phyloP scores from a whole-genome alignment of 2,329 filamentous ascomycete genomes.

The Aureobasidium melanogenum region DNA sequence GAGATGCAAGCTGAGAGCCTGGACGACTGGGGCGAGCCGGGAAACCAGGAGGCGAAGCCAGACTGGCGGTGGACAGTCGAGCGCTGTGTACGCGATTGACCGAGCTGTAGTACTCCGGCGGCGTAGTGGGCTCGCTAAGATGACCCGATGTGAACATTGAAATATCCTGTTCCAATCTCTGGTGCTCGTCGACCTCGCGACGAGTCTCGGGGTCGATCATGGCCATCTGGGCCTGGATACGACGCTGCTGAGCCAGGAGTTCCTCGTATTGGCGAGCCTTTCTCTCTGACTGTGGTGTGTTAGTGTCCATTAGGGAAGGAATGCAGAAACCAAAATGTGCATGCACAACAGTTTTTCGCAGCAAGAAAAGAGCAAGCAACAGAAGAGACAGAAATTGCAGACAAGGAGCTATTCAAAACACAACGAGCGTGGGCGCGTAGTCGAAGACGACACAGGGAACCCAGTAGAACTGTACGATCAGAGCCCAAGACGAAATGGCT shows the following conservation, averaged over 20 bases:
- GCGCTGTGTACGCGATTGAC: conserved; percentile 58
- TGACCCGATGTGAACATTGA: conserved; percentile 55
- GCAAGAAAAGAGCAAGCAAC: neutral
- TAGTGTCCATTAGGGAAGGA: conserved; percentile 10
- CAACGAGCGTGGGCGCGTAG: neutral
- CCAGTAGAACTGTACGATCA: neutral
- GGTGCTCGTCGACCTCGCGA: conserved; percentile 73
- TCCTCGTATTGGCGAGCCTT: conserved; percentile 89
- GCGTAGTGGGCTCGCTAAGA: conserved; percentile 91
- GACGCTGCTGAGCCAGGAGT: conserved; percentile 77
- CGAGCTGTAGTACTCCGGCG: conserved; percentile 73
- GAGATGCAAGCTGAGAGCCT: conserved; percentile 72
- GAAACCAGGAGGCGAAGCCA: conserved; percentile 67
- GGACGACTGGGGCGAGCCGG: conserved; percentile 58
- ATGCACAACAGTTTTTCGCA: neutral
- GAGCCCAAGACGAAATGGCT: neutral
- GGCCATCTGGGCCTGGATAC: conserved; percentile 89
- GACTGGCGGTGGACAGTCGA: conserved; percentile 79
- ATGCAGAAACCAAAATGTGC: neutral
- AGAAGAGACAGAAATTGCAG: neutral
- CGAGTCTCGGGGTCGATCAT: conserved; percentile 78
- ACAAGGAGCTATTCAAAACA: too few relatives aligned
- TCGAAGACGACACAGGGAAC: neutral
- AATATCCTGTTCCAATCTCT: conserved; percentile 75
- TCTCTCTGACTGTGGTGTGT: conserved; percentile 65